Conservation (phyloP, 2,329 filamentous ascomycete genomes). For the Aphanoascus verrucosus region DNA sequence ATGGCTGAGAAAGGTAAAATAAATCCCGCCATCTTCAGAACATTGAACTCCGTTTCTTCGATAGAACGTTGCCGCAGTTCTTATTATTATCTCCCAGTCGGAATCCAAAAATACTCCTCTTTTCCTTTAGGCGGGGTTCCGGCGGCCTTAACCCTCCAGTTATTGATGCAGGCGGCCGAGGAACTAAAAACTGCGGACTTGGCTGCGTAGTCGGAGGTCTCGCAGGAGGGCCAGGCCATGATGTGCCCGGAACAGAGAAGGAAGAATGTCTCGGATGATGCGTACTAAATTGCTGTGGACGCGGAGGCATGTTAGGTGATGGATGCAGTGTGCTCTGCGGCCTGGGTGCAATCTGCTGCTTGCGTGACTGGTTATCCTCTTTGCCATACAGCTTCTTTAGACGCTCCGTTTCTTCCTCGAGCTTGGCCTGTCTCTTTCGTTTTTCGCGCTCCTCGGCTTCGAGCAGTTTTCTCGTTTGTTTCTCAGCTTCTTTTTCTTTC, state of each 20-base stretch:
- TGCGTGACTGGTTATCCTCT: constrained; percentile 30
- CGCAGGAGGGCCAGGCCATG: constrained; percentile 14
- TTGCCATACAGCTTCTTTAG: constrained; percentile 49
- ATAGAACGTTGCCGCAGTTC: constrained; percentile 27
- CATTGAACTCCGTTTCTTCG: constrained; percentile 39
- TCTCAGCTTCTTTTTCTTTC: constrained; percentile 42
- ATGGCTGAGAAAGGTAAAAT: neutral
- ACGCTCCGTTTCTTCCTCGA: constrained; percentile 69
- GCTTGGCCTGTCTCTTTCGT: constrained; percentile 43
- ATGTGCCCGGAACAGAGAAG: constrained; percentile 12
- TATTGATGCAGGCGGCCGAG: constrained; percentile 1
- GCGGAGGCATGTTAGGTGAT: neutral
- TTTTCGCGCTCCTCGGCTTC: constrained; percentile 45
- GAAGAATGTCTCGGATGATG: neutral
- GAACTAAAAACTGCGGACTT: constrained; percentile 17
- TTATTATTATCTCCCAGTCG: constrained; percentile 19
- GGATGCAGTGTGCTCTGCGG: neutral
- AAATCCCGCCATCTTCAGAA: constrained; percentile 21
- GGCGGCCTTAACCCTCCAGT: constrained; percentile 18
- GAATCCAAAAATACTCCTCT: constrained; percentile 39
- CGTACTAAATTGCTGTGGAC: neutral
- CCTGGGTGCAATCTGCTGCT: constrained; percentile 15
- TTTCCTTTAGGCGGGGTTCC: constrained; percentile 24
- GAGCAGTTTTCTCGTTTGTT: constrained; percentile 42
- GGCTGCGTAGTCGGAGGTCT: constrained; percentile 12